Base-by-base conservation (phyloP, 345 rosid species). In the Tarenaya hassleriana region DNA sequence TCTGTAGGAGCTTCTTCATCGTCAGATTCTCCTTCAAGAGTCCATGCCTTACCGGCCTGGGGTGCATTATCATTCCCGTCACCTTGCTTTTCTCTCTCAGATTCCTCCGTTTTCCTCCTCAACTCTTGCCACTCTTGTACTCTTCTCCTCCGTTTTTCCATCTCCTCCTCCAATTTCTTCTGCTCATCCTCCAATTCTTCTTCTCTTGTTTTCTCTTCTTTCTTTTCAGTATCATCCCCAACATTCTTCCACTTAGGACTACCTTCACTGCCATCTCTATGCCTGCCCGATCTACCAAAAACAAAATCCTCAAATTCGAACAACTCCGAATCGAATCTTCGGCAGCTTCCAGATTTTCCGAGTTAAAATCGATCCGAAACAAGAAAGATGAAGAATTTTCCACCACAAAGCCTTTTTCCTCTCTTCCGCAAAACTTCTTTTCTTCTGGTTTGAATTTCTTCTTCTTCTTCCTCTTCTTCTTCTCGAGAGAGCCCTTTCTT, bases 91-190 rank as follows among this genome's bases (percentile, higher is more conserved):
- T n/a, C n/a, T n/a, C n/a, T n/a, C n/a, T n/a, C n/a, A n/a, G n/a
- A n/a, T n/a, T n/a, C n/a, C n/a, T n/a, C n/a, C n/a, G 96, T 82
- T 69, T 87, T 87, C 79, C 96, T 78, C 79, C 63, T 84, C 39
- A 79, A 46, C 60, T 90, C 97, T 60, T 91, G 96, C 98, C 98
- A 87, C 68, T 87, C 98, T 73, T 91, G 96, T 35, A 87, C 95
- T 73, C 96, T 79, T 64, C 95, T 78, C 71, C 96, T 80, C 64
- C 96, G 73, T 61, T 84, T 87, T 48, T 87, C 95, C 69, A 72
- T 79, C 65, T 91, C 95, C 50, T 86, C 96, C 18, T 90, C 96
- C 69, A 90, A n/a, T n/a, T n/a, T n/a, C n/a, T n/a, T n/a, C n/a
- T n/a, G n/a, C n/a, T n/a, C n/a, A n/a, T n/a, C n/a, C n/a, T n/a